Evolutionary conservation across 345 rosid species (phyloP).

Genomic region (Camelina laxa): DNA sequence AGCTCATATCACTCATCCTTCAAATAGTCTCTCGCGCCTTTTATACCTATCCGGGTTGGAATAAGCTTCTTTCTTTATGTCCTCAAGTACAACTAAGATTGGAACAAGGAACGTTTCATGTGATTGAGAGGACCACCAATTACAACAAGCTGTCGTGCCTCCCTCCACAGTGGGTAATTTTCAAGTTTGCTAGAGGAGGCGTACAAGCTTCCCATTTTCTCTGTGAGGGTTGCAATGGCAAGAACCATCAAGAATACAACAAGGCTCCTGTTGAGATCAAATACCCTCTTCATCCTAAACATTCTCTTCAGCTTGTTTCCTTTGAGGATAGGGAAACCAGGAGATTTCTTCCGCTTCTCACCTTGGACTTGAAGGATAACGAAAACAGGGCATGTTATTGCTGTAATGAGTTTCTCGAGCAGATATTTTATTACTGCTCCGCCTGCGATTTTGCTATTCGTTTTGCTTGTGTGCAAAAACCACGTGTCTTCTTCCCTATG

Average conservation of each 20-base stretch:
- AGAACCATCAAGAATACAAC: neutral
- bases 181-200: too few species aligned
- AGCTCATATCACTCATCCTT: neutral
- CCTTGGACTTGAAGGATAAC: too few species aligned
- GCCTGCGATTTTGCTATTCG: neutral
- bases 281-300: constrained; percentile 12
- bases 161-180: too few species aligned
- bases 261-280: neutral
- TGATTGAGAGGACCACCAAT: too few species aligned
- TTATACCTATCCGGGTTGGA: neutral
- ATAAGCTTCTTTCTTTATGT: neutral
- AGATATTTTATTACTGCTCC: neutral
- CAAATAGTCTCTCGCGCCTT: neutral
- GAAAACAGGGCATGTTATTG: neutral
- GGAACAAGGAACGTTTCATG: too few species aligned
- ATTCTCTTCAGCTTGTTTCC: constrained; percentile 9
- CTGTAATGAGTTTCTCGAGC: neutral
- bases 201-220: neutral
- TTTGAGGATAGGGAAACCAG: too few species aligned
- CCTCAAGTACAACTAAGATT: neutral
- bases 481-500: neutral
- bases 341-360: too few species aligned
- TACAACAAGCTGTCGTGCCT: too few species aligned
- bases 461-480: neutral
- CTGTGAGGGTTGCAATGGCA: neutral